Base-by-base conservation (phyloP, 2,329 filamentous ascomycete species). In the Cladosporium phlei region DNA sequence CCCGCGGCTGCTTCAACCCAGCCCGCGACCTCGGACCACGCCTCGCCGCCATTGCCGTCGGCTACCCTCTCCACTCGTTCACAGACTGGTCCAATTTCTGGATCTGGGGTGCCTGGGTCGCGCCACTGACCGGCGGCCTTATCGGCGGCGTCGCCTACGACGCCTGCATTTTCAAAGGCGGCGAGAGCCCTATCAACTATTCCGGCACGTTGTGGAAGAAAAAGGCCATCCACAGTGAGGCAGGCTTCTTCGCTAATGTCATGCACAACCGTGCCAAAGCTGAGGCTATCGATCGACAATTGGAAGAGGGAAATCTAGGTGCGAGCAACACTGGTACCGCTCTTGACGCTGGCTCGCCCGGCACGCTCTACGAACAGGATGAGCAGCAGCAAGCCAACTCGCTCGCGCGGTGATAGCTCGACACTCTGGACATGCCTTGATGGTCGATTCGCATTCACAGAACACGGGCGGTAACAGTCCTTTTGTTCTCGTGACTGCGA, bases 101-200 rank as follows among this genome's bases (percentile, higher is more conserved):
- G 67, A 69, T 76, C 42, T 75, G 70, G 56, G 73, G 72, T 3
- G 67, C 72, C 2, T 63, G 60, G 57, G 50, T 55, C 14, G 73
- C 67, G 1, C 63, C 71, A 0, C 54, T 73, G 2, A 51, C 55
- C 2, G 74, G 72, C 1, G 65, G 68, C 0, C 56, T 75, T 3
- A 53, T 69, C 11, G 73, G 73, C 0, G 71, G 57, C 0, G 65
- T 73, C 25, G 48, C 76, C 24, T 77, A 77, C 54, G 73, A 76
- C 57, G 62, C 66, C n/a, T 67, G 70, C 34, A 71, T 77, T 39
- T 77, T 76, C 56, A 71, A 71, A 5, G 60, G 60, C 20, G 72
- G 71, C 1, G 74, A 77, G 54, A 70, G 66, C 43, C 74, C 73
- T 0, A 66, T 77, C n/a, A 77, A 76, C 52, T 76, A 76, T 55